Conservation (phyloP, 768 basidiomycete genomes). For the Auriculariales sp. region DNA sequence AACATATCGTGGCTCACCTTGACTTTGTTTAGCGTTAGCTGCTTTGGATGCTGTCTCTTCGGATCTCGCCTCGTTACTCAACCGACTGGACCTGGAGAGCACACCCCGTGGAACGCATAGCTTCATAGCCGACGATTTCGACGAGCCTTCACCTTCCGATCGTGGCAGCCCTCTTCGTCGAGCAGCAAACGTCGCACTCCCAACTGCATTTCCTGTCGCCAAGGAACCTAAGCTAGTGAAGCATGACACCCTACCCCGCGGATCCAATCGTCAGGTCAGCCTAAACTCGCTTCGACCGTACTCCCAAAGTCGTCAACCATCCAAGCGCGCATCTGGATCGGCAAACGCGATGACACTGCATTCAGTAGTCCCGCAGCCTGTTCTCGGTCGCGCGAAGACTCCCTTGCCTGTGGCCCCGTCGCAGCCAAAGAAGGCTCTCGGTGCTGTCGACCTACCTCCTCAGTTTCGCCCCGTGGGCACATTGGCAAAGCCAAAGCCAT, state of each 20-base stretch:
- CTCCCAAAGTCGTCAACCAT: conserved; percentile 17
- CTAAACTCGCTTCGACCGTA: conserved; percentile 38
- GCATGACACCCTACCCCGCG: too few relatives aligned
- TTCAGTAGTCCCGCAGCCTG: not conserved
- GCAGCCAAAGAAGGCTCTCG: conserved; percentile 1
- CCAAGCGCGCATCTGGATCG: not conserved
- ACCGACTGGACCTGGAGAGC: conserved; percentile 54
- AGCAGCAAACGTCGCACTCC: not conserved
- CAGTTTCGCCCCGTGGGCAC: not conserved
- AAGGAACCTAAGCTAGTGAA: too few relatives aligned
- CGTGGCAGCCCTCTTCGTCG: not conserved
- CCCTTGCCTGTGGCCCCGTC: not conserved
- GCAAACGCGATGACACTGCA: not conserved
- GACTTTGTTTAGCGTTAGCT: conserved; percentile 5
- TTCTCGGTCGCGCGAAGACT: not conserved
- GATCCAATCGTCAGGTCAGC: conserved; percentile 21
- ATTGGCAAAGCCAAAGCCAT: not conserved
- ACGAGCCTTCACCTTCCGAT: not conserved
- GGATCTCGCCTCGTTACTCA: conserved; percentile 65
- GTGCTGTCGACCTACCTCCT: not conserved
- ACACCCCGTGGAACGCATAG: not conserved
- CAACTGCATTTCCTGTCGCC: too few relatives aligned
- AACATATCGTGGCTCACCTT: conserved; percentile 1
- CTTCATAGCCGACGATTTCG: not conserved
- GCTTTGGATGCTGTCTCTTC: conserved; percentile 70